phyloP scores from a whole-genome alignment of 2,329 filamentous ascomycete species.

The Zopfia rhizophila region DNA sequence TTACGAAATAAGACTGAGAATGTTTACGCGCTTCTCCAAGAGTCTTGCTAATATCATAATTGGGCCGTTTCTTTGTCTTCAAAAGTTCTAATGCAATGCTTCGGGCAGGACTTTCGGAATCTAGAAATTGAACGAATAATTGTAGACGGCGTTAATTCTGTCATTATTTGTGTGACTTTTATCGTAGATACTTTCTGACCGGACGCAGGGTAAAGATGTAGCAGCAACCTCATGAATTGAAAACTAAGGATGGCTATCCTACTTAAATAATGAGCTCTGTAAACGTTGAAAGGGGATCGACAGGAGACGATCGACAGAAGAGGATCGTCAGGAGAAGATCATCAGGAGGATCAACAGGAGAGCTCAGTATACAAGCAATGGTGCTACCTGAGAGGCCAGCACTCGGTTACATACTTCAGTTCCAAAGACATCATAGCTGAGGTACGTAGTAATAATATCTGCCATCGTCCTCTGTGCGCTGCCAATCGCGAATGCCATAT shows the following conservation, averaged over 20 bases:
- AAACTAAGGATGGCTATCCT: no score
- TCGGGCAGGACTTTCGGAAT: slow-evolving; percentile 11
- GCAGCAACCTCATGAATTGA: no score
- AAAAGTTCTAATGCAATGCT: slow-evolving; percentile 23
- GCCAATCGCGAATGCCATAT: slow-evolving; percentile 5
- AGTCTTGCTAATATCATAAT: slow-evolving; percentile 24
- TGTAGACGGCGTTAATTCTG: slow-evolving; percentile 16
- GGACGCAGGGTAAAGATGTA: no score
- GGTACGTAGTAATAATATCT: slow-evolving; percentile 34
- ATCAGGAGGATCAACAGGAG: no score
- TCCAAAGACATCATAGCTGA: slow-evolving; percentile 30
- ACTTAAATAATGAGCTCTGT: no score
- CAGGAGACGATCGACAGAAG: no score
- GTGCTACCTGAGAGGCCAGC: no score
- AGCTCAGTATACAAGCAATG: no score
- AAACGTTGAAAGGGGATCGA: no score
- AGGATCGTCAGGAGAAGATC: no score
- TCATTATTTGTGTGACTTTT: slow-evolving; percentile 10
- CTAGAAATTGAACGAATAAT: slow-evolving; percentile 17
- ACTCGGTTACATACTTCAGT: no score
- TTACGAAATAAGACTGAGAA: slow-evolving; percentile 4
- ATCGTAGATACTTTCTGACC: slow-evolving; percentile 23
- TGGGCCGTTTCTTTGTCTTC: slow-evolving; percentile 15
- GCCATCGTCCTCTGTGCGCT: slow-evolving; percentile 24
- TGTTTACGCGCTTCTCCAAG: slow-evolving; percentile 6